Evolutionary conservation across 345 rosid genomes (phyloP).

Genomic region (Eucalyptus paniculata): DNA sequence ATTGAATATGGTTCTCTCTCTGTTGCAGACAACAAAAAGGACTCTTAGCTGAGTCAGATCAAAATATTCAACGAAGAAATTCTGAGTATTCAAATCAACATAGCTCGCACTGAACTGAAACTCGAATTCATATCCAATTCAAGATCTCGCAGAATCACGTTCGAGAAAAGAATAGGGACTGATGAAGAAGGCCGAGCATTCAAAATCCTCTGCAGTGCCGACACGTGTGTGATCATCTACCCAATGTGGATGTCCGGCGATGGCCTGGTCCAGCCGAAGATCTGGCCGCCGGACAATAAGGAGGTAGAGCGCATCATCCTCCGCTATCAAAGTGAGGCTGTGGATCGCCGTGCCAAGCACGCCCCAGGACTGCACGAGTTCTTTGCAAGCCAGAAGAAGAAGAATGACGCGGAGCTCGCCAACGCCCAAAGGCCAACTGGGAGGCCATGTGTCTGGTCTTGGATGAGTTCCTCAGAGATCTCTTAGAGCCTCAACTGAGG

Average conservation of each 20-base stretch:
- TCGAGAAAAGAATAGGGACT: not conserved
- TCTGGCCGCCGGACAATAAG: not conserved
- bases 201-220: not conserved
- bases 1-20: not conserved
- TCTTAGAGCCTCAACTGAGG: not conserved
- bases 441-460: not conserved
- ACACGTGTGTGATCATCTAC: not conserved
- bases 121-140: not conserved
- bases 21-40: not conserved
- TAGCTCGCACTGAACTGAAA: not conserved
- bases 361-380: not conserved
- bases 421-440: not conserved
- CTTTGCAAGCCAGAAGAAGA: not conserved
- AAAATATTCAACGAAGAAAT: not conserved
- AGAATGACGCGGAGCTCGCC: not conserved
- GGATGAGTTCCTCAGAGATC: not conserved
- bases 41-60: not conserved
- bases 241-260: not conserved
- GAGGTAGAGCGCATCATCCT: not conserved
- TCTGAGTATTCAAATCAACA: not conserved
- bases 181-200: not conserved
- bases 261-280: not conserved
- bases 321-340: not conserved
- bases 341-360: not conserved
- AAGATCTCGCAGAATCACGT: not conserved